phyloP scores from a whole-genome alignment of 2,329 filamentous ascomycete genomes.

The Zasmidium angulare region DNA sequence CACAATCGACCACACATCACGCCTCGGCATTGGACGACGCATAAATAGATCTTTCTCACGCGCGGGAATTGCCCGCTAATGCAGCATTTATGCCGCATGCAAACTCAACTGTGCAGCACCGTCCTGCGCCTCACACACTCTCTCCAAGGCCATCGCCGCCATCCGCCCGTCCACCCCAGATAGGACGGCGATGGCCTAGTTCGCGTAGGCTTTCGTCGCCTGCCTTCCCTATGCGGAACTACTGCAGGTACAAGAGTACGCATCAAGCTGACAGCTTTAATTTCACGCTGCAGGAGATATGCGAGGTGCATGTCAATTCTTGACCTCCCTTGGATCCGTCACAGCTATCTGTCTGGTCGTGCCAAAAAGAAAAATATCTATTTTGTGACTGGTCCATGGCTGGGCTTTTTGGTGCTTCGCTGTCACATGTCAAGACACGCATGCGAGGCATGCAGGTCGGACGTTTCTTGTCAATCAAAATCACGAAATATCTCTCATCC shows the following conservation, averaged over 20 bases:
- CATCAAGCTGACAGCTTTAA: conserved; percentile 9
- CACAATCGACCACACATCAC: neutral
- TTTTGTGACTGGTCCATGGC: neutral
- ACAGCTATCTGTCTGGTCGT: neutral
- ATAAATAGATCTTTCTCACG: too few relatives aligned
- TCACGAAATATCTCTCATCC: too few relatives aligned
- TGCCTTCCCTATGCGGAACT: conserved; percentile 16
- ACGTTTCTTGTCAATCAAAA: neutral
- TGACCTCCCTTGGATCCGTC: neutral
- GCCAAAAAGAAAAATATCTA: neutral
- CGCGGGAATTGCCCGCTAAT: conserved; percentile 2
- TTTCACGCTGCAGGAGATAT: conserved; percentile 16
- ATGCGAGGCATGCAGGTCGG: neutral
- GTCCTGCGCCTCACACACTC: neutral
- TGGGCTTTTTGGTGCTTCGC: neutral
- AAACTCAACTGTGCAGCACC: conserved; percentile 8
- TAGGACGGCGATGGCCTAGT: conserved; percentile 5
- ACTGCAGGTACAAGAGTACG: conserved; percentile 20
- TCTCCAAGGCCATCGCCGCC: neutral
- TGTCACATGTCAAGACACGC: neutral
- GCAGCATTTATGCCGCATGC: conserved; percentile 5
- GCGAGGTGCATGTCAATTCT: too few relatives aligned
- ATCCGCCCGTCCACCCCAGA: neutral
- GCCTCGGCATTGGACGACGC: conserved; percentile 3
- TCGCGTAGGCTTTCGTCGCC: neutral